Percentiles rank a stretch among this genome's conserved stretches.
phyloP scores from a whole-genome alignment of 78 protist genomes.

The Dictyostelium intermedium region DNA sequence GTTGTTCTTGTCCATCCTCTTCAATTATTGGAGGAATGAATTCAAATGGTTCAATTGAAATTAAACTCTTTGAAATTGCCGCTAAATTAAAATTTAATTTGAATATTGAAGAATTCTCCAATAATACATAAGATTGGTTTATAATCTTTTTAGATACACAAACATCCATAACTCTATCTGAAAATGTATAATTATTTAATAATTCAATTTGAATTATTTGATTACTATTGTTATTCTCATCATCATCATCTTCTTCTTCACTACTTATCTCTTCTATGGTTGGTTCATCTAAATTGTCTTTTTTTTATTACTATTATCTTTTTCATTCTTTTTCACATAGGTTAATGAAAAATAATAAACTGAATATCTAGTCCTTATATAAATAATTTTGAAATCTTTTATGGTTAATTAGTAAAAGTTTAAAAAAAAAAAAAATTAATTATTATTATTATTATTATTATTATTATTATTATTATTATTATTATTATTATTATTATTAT shows the following conservation, averaged over 20 bases:
- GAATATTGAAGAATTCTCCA: conserved; percentile 24
- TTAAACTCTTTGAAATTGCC: neutral
- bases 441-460: neutral
- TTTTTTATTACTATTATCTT: neutral
- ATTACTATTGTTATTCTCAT: neutral
- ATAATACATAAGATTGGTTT: neutral
- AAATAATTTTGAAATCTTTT: neutral
- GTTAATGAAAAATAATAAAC: conserved; percentile 5
- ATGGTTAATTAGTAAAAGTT: neutral
- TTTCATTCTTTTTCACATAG: neutral
- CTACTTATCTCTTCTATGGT: neutral
- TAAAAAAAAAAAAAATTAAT: too few species aligned
- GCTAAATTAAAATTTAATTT: neutral
- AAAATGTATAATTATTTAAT: conserved; percentile 3
- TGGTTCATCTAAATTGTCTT: neutral
- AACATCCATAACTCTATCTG: conserved; percentile 13
- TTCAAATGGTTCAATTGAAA: neutral
- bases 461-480: neutral
- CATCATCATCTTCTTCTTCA: neutral
- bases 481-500: too few species aligned
- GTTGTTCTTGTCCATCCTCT: neutral
- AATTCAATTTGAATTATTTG: neutral
- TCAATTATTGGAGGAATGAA: neutral
- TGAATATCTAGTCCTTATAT: conserved; percentile 27
- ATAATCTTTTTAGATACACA: neutral